Conservation (phyloP, 2,329 filamentous ascomycete species). For the Diplodia scrobiculata region DNA sequence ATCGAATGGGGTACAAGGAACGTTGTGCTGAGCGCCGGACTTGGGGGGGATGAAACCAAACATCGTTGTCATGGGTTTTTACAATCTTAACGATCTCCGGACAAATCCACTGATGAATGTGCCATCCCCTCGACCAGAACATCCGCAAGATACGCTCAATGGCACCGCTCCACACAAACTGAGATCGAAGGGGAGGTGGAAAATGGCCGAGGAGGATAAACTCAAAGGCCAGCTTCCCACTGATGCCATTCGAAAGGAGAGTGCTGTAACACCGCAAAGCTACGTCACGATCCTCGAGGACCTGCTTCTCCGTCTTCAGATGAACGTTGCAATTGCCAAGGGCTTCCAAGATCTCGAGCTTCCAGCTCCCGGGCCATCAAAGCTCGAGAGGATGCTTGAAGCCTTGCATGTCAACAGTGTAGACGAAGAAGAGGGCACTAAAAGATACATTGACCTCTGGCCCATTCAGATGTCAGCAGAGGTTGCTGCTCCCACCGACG, state of each 20-base stretch:
- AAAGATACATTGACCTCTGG: conserved; percentile 85
- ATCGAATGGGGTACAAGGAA: conserved; percentile 86
- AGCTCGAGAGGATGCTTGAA: conserved; percentile 36
- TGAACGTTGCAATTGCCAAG: conserved; percentile 82
- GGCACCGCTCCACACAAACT: background rate
- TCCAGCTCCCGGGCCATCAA: conserved; percentile 51
- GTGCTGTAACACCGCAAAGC: conserved; percentile 67
- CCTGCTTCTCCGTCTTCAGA: conserved; percentile 71
- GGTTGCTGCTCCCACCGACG: conserved; percentile 57
- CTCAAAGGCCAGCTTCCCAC: conserved; percentile 66
- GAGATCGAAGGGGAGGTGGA: conserved; percentile 34
- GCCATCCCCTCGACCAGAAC: conserved; percentile 54
- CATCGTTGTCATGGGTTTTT: conserved; percentile 78
- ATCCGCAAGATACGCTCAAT: conserved; percentile 32
- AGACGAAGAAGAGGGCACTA: conserved; percentile 59
- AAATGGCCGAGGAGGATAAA: conserved; percentile 58
- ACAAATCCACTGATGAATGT: conserved; percentile 58
- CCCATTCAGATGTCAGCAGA: conserved; percentile 93
- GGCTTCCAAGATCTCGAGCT: conserved; percentile 77
- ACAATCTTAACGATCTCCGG: conserved; percentile 76
- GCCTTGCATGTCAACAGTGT: conserved; percentile 35
- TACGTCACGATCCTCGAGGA: conserved; percentile 86
- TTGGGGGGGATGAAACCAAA: conserved; percentile 87
- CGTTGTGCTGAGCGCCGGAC: conserved; percentile 74
- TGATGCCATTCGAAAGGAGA: conserved; percentile 68